phyloP scores from a whole-genome alignment of 176 grass and related monocot species.

The Zea luxurians region DNA sequence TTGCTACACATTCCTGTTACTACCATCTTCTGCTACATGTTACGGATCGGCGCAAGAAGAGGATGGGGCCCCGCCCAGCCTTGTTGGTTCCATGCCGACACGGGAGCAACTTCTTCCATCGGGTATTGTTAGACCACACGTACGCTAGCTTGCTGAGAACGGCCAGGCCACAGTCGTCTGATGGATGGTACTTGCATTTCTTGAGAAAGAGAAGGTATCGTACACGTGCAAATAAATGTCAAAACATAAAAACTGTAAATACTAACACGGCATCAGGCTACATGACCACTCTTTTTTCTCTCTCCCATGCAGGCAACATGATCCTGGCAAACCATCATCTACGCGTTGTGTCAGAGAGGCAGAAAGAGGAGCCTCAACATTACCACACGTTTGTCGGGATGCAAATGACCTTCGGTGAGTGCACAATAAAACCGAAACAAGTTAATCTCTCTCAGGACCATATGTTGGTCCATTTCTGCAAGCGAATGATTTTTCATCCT shows the following conservation, averaged over 20 bases:
- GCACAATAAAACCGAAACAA: constrained; percentile 11
- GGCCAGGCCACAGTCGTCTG: neutral
- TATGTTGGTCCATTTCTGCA: constrained; percentile 50
- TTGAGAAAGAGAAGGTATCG: neutral
- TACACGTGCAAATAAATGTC: neutral
- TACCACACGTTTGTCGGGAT: constrained; percentile 19
- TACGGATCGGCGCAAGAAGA: neutral
- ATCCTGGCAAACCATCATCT: neutral
- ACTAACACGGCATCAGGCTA: neutral
- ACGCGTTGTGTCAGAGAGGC: neutral
- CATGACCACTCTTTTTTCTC: neutral
- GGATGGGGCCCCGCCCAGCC: constrained; percentile 1
- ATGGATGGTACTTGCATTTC: neutral
- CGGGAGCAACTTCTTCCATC: neutral
- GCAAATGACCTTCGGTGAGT: constrained; percentile 19
- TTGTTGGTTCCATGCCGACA: constrained; percentile 35
- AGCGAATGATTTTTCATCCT: constrained; percentile 29
- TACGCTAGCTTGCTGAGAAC: constrained; percentile 11
- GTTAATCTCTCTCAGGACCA: constrained; percentile 38
- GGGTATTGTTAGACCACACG: constrained; percentile 7
- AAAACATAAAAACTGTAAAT: neutral
- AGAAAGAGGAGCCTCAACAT: neutral
- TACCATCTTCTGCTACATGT: neutral
- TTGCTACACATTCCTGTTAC: neutral
- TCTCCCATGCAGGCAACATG: neutral